Evolutionary conservation across 495 filamentous ascomycete species (phyloP), one percentile per base, ranked within the genome.

Genomic region (Trichoderma reesei): DNA sequence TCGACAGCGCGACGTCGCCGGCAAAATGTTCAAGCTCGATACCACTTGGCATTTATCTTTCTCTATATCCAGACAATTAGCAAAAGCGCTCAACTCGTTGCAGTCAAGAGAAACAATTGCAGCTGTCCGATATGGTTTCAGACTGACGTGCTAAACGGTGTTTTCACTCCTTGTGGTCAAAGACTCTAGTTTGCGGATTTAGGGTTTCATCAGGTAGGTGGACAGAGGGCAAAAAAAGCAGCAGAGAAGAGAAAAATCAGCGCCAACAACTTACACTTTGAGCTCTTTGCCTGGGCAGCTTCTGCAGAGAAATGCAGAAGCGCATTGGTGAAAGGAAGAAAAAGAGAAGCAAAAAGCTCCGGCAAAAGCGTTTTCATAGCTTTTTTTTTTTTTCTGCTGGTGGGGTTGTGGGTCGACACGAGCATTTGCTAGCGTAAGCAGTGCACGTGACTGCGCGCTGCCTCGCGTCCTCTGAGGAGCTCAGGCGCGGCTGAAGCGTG

Each of bases 121-220:
- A 56, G 51, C 51, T 56, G 51, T 56, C 51, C 63, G 16, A 64
- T 69, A 14, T 63, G 69, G 73, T 72, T 83, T 98, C 93, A 98
- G 93, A 91, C 93, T 98, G 93, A 98, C 93, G 93, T 98, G 88
- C 87, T 87, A 90, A 91, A 88, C 85, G 79, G 72, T 76, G 88
- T 88, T 93, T 96, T 93, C 94, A 96, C 91, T 85, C 88, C 88
- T 80, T 80, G 74, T 82, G 90, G 89, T 98, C 93, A 98, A 97
- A 98, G 93, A 98, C 93, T 98, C 93, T 98, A 98, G 93, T 98
- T 98, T 92, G 90, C 85, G 88, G 91, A 93, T 89, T 91, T 83
- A 86, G 82, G 73, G 59, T 84, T 76, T 84, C 82, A 83, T 84
- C 82, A 84, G 68, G 64, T 69, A 71, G 74, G 65, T 36, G 63